Base-by-base conservation (phyloP, 2,329 filamentous ascomycete genomes). In the Fusarium citri region DNA sequence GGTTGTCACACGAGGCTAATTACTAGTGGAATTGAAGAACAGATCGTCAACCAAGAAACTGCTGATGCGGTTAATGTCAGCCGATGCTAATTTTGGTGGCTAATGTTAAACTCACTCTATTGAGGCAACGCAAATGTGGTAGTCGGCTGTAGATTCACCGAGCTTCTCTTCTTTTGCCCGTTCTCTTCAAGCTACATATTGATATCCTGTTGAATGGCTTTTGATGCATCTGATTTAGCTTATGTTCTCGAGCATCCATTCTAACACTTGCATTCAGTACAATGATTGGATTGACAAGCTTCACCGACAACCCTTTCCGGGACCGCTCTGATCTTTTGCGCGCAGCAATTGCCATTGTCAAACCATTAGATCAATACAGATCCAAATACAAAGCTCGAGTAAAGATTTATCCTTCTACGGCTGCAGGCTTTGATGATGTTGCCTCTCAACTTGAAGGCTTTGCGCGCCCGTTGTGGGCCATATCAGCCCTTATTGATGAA, bases 401-500 rank as follows among this genome's bases (percentile, higher is more conserved):
- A 14, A 75, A 76, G 18, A 30, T 84, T 2, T 77, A 79, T 1
- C 68, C 78, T 1, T 74, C 74, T 1, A 82, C 82, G 2, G 82
- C 73, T 4, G 76, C 82, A 0, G 77, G 79, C 25, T 85, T 85
- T 49, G 80, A 83, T 54, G 82, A 84, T 47, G 69, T 70, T 0
- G 80, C 83, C 1, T 82, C 83, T 5, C 81, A 84, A 53, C 74
- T 85, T 1, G 83, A 85, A 53, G 83, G 83, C 0, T 84, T 83
- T 59, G 82, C 82, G 0, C 73, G 81, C 2, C 80, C 80, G 1
- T 42, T 82, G 1, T 81, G 78, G 78, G 75, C 73, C 2, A 69
- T 81, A 5, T 76, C 73, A 8, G 72, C 73, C 2, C 58, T 81
- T 0, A 49, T 91, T 1, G 86, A 85, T 10, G 48, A 58, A 8